phyloP scores from a whole-genome alignment of 2,329 filamentous ascomycete genomes.

The Calonectria fujianensis region DNA sequence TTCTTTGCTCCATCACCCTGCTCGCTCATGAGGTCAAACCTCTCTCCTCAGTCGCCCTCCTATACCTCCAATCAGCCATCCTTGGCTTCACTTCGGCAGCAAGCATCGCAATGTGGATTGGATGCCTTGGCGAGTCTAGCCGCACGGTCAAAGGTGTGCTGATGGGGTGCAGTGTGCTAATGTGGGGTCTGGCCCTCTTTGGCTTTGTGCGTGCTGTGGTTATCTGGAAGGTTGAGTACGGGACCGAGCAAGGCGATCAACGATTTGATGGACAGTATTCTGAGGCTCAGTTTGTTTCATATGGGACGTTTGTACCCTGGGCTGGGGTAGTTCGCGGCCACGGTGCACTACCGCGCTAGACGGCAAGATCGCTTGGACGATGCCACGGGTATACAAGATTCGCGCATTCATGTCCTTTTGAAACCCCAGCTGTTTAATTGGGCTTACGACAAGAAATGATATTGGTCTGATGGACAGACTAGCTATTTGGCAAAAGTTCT shows the following conservation, averaged over 20 bases:
- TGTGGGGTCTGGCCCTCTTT: constrained; percentile 55
- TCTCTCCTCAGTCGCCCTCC: constrained; percentile 52
- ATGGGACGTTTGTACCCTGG: constrained; percentile 48
- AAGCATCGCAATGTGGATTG: constrained; percentile 48
- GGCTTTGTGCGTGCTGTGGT: constrained; percentile 56
- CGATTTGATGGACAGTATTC: background rate
- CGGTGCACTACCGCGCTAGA: background rate
- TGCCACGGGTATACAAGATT: background rate
- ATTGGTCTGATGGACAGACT: background rate
- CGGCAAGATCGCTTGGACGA: background rate
- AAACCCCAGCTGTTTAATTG: background rate
- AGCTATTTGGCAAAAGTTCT: background rate
- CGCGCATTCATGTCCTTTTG: background rate
- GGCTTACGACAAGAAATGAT: background rate
- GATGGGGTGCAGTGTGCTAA: constrained; percentile 53
- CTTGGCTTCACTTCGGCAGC: constrained; percentile 49
- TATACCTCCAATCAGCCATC: constrained; percentile 55
- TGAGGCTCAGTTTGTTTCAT: constrained; percentile 33
- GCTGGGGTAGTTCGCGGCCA: background rate
- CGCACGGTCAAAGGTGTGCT: constrained; percentile 52
- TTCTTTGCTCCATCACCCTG: constrained; percentile 52
- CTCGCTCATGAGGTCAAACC: constrained; percentile 53
- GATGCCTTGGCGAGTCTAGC: constrained; percentile 50
- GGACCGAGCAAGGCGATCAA: constrained; percentile 28
- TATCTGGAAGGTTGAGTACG: constrained; percentile 52